Conservation (phyloP, 2,329 filamentous ascomycete species). For the Neofusicoccum kwambonambiense region DNA sequence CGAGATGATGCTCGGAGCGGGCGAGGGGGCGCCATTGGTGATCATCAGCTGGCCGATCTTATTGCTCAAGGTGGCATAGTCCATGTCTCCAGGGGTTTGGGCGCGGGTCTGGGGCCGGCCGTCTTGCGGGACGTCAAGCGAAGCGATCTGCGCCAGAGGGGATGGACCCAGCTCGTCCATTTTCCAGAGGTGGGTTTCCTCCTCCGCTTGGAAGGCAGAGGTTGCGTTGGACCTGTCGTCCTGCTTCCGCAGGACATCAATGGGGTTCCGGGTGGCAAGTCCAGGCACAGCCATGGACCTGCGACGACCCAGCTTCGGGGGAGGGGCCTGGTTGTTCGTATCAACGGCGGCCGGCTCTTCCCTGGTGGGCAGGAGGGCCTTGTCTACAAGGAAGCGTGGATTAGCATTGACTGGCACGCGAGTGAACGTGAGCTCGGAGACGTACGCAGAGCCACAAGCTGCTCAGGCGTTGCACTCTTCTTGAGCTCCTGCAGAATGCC, state of each 20-base stretch:
- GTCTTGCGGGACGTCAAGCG: constrained; percentile 29
- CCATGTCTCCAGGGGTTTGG: constrained; percentile 43
- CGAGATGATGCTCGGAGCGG: constrained; percentile 38
- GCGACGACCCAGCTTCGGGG: constrained; percentile 30
- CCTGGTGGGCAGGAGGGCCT: constrained; percentile 19
- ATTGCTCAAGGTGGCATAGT: constrained; percentile 42
- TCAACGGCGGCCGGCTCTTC: constrained; percentile 19
- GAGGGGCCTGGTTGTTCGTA: constrained; percentile 23
- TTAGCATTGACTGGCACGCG: background rate
- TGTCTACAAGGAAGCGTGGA: constrained; percentile 6
- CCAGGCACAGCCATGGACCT: constrained; percentile 44
- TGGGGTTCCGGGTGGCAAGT: constrained; percentile 33
- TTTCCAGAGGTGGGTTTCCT: constrained; percentile 35
- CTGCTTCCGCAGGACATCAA: constrained; percentile 34
- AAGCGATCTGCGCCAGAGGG: constrained; percentile 25
- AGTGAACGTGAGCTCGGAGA: background rate
- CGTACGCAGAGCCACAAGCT: constrained; percentile 45
- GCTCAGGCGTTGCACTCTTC: constrained; percentile 48
- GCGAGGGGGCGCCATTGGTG: constrained; percentile 49
- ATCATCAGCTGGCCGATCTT: constrained; percentile 46
- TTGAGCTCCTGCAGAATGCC: constrained; percentile 48
- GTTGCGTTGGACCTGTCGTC: constrained; percentile 27
- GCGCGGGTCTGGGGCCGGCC: constrained; percentile 29
- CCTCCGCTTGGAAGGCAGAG: constrained; percentile 28
- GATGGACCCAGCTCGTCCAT: constrained; percentile 25